Base-by-base conservation (phyloP, 1,284 basidiomycete genomes). In the Microbotryomycetes sp. region DNA sequence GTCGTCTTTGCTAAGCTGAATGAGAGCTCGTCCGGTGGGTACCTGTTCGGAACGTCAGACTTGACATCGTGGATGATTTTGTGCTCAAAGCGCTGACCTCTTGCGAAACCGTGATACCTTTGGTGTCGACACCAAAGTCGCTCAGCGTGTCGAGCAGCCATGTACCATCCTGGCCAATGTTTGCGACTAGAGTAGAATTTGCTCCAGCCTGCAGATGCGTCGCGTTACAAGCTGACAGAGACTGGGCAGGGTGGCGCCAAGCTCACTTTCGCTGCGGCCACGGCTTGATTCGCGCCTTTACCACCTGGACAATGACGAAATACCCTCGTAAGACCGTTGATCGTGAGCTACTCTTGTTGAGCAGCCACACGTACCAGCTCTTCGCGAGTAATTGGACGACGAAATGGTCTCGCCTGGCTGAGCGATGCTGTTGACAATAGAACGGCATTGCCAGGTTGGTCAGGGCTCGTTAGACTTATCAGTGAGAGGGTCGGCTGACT, bases 281-380 rank as follows among this genome's bases (percentile, higher is more conserved):
- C 75, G 16, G 78, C 76, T 59, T 78, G 77, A 62, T 80, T 80
- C 5, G 78, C 78, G n/a, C 79, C 79, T 64, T 80, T 80, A 0
- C 79, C 79, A 7, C 79, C 79, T 60, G 54, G 31, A 18, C 30
- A 27, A 7, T 51, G 24, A 18, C 7, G 45, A 9, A 9, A 0
- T n/a, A n/a, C n/a, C n/a, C n/a, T n/a, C n/a, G n/a, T n/a, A n/a
- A n/a, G n/a, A n/a, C n/a, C n/a, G n/a, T n/a, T n/a, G n/a, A n/a
- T n/a, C 3, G 46, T 53, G 53, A 49, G 55, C 46, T 41, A 2
- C 5, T 24, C 21, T 4, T 1, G 11, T 7, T 1, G 3, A 13
- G 21, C 9, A 16, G 16, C 5, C 1, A 1, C 5, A n/a, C 61
- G 41, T 11, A 60, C 65, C 66, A 6, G 76, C 73, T 49, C 74